Evolutionary conservation across 2,329 filamentous ascomycete genomes (phyloP).

Genomic region (Sclerotiophoma versabilis): DNA sequence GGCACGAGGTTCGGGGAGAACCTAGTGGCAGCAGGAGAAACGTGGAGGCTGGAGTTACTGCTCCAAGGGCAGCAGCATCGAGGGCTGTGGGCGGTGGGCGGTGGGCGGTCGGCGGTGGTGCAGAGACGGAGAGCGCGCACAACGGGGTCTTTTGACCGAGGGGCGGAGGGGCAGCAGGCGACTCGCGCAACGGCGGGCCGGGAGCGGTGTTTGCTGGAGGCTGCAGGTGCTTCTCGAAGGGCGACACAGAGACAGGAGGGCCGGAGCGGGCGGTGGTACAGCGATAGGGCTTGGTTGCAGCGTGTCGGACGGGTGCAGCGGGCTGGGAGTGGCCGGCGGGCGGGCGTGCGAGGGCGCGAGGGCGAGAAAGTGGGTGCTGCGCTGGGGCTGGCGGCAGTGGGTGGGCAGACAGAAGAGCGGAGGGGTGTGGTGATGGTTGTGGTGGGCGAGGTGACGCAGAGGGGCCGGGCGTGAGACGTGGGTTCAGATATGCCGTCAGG

Average conservation of each 20-base stretch:
- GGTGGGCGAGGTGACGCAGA: slow-evolving; percentile 11
- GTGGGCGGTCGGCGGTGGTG: slow-evolving; percentile 5
- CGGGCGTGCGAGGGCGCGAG: slow-evolving; percentile 7
- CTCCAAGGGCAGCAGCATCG: slow-evolving; percentile 36
- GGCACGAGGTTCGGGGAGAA: slow-evolving; percentile 46
- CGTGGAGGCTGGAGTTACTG: slow-evolving; percentile 30
- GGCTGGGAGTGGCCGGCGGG: neutral
- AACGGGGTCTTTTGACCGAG: slow-evolving; percentile 2
- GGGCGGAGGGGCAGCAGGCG: slow-evolving; percentile 14
- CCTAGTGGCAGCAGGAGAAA: slow-evolving; percentile 32
- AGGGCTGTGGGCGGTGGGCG: slow-evolving; percentile 26
- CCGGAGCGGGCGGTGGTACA: slow-evolving; percentile 6
- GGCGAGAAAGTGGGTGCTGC: slow-evolving; percentile 12
- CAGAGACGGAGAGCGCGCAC: slow-evolving; percentile 13
- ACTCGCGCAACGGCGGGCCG: slow-evolving; percentile 18
- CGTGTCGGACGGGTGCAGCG: slow-evolving; percentile 11
- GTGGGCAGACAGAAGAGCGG: slow-evolving; percentile 11
- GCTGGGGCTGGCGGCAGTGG: slow-evolving; percentile 16
- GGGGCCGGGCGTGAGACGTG: slow-evolving; percentile 32
- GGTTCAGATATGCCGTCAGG: slow-evolving; percentile 25
- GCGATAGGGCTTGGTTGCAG: slow-evolving; percentile 1
- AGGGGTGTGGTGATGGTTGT: slow-evolving; percentile 3
- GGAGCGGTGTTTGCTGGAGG: slow-evolving; percentile 28
- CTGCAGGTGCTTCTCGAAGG: slow-evolving; percentile 41
- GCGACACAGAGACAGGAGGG: slow-evolving; percentile 28